These are phyloP conservation scores for Lyophyllum decastes DNA, from an alignment of 768 basidiomycete species.

Conservation along the genomic window DNA sequence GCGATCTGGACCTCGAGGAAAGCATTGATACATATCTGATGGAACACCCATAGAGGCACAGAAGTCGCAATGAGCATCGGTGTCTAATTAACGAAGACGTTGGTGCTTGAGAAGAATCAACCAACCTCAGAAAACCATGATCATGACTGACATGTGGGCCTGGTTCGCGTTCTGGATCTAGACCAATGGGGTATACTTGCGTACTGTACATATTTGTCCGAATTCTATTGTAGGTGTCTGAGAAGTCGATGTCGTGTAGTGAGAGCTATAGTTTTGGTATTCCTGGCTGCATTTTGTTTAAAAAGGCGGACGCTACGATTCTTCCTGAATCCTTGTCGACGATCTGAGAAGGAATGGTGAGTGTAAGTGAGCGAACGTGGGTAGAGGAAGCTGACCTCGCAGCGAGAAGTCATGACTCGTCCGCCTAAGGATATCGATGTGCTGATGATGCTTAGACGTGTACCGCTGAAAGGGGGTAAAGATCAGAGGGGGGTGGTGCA, in stretches of 20 bases:
- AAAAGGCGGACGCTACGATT: conserved; percentile 63
- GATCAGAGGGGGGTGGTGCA: conserved; percentile 1
- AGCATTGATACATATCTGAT: conserved; percentile 9
- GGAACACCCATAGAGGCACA: not conserved
- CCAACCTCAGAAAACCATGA: not conserved
- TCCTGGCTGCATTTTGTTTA: conserved; percentile 75
- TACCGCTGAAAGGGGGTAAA: conserved; percentile 43
- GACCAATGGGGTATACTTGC: conserved; percentile 9
- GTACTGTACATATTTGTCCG: conserved; percentile 14
- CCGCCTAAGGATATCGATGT: conserved; percentile 69
- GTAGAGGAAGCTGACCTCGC: conserved; percentile 51
- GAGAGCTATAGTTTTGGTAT: conserved; percentile 42
- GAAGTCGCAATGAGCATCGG: not conserved
- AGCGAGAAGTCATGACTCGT: conserved; percentile 69
- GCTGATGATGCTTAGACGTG: conserved; percentile 58
- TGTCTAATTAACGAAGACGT: not conserved
- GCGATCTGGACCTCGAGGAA: not conserved
- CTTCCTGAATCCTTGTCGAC: conserved; percentile 58
- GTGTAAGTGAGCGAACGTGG: conserved; percentile 3
- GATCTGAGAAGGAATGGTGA: conserved; percentile 38
- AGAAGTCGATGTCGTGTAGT: not conserved
- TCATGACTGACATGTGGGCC: not conserved
- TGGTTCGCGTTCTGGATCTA: not conserved
- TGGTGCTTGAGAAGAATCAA: conserved; percentile 1
- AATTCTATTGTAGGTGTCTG: conserved; percentile 1